phyloP scores from a whole-genome alignment of 345 rosid species.

The Schrenkiella parvula region DNA sequence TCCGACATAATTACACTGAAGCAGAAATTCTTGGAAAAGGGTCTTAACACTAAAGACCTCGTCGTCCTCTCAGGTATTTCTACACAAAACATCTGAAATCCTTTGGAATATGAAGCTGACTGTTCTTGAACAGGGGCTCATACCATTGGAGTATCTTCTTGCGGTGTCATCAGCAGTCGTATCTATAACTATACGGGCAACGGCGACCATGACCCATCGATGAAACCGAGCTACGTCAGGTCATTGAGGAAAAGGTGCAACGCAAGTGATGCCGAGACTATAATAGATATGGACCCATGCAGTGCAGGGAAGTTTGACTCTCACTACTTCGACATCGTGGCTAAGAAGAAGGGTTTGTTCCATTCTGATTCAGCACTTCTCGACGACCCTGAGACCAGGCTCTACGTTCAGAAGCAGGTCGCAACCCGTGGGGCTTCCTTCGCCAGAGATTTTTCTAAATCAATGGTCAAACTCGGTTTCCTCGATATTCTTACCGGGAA shows the following conservation, averaged over 20 bases:
- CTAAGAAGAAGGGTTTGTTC: background rate
- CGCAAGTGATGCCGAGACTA: background rate
- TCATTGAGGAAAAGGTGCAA: background rate
- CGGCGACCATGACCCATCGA: background rate
- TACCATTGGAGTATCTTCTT: background rate
- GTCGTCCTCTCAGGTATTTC: constrained; percentile 47
- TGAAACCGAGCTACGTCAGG: constrained; percentile 2
- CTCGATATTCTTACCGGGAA: background rate
- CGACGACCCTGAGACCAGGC: background rate
- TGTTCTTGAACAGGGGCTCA: background rate
- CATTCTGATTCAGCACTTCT: background rate
- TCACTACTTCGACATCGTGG: background rate
- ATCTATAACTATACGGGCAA: background rate
- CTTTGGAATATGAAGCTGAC: background rate
- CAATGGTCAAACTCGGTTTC: background rate
- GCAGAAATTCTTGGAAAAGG: constrained; percentile 38
- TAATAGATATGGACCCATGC: background rate
- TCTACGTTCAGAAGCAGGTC: background rate
- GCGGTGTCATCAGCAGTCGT: background rate
- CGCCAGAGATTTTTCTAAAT: background rate
- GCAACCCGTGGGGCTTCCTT: background rate
- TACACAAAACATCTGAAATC: constrained; percentile 7
- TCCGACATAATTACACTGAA: constrained; percentile 31
- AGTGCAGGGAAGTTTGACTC: background rate
- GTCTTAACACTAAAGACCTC: constrained; percentile 46